Base-by-base conservation (phyloP, 164 flowering plant genomes). In the Stephania cephalantha region DNA sequence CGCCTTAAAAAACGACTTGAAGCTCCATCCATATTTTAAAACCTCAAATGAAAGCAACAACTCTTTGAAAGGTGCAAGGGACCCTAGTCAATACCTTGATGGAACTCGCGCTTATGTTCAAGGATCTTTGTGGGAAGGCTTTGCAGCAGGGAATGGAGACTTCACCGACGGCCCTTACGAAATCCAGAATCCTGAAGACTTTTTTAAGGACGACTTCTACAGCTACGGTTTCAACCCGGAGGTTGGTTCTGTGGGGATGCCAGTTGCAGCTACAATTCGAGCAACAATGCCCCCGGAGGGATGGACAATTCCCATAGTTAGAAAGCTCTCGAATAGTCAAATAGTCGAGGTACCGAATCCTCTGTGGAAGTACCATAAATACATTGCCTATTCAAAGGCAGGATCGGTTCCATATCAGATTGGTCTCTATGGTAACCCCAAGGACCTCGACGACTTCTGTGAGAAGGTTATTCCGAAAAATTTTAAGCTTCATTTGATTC, bases 51-150 rank as follows among this genome's bases (percentile, higher is more conserved):
- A 77, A 46, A 74, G 7, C 75, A 79, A 71, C 20, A 76, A 77
- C 20, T 70, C 80, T 30, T 13, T 44, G 2, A 78, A 85, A 63
- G 81, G 77, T 30, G 70, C 74, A 69, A 75, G 70, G 44, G 98
- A 95, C 87, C 99, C 99, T 52, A 95, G 99, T 78, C 86, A 76
- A 74, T 93, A 87, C 83, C 97, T 95, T 73, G 99, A 95, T 79
- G 99, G 99, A 18, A 90, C 99, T 46, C 94, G 98, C 12, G 48
- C 85, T 72, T 95, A 93, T 81, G 74, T 95, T 66, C 90, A 87
- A 87, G 99, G 98, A 76, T 95, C 99, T 75, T 73, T 95, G 97
- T 95, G 98, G 99, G 99, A 95, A 82, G 99, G 99, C 58, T 93
- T 95, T 88, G 99, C 95, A 73, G 75, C 93, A 84, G 97, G 97